Conservation (phyloP, 495 filamentous ascomycete species). For the Diplogelasinospora grovesii region DNA sequence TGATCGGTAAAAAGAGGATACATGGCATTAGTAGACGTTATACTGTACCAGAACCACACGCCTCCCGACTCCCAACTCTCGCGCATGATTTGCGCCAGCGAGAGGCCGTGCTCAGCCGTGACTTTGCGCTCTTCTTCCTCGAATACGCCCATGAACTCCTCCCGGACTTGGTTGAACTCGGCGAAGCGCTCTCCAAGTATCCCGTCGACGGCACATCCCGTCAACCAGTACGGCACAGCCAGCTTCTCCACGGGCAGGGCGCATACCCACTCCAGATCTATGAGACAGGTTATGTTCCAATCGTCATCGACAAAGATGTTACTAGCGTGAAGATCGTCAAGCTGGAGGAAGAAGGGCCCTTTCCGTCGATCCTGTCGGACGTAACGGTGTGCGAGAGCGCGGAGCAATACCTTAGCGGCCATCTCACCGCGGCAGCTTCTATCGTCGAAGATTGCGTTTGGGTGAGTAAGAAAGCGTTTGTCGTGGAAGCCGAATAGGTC, state of each 20-base stretch:
- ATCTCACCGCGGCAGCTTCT: conserved; percentile 23
- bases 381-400: conserved; percentile 21
- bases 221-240: conserved; percentile 28
- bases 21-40: conserved; percentile 20
- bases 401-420: conserved; percentile 22
- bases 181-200: conserved; percentile 3
- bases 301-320: conserved; percentile 34
- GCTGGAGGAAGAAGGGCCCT: conserved; percentile 18
- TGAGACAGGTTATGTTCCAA: conserved; percentile 21
- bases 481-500: conserved; percentile 28
- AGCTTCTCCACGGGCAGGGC: conserved; percentile 21
- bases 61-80: conserved; percentile 13
- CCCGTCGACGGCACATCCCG: conserved; percentile 18
- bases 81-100: conserved; percentile 9
- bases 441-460: conserved; percentile 21
- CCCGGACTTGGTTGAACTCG: conserved; percentile 8
- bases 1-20: conserved; percentile 17
- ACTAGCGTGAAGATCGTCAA: conserved; percentile 18
- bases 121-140: conserved; percentile 11
- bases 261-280: conserved; percentile 25
- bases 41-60: conserved; percentile 21
- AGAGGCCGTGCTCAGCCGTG: neutral
- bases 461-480: conserved; percentile 21
- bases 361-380: conserved; percentile 11
- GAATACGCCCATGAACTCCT: conserved; percentile 14